Evolutionary conservation across 2,329 filamentous ascomycete species (phyloP).

Genomic region (Passalora sequoiae): DNA sequence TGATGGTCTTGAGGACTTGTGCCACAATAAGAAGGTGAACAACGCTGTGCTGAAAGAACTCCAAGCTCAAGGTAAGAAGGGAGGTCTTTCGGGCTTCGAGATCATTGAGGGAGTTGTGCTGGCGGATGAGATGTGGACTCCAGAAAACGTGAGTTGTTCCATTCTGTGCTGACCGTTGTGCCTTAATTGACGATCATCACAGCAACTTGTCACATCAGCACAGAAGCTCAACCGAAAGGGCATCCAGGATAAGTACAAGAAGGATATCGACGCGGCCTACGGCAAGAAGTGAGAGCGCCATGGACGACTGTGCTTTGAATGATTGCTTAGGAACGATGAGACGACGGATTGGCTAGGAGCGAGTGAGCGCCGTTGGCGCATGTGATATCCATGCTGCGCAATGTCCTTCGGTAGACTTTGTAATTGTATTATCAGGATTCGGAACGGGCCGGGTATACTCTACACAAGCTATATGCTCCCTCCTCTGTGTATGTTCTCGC

Average conservation of each 20-base stretch:
- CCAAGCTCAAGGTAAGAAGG: conserved; percentile 58
- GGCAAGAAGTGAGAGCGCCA: too few species aligned
- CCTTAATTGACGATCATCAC: conserved; percentile 6
- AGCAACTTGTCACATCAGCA: conserved; percentile 49
- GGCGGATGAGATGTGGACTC: conserved; percentile 82
- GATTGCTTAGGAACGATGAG: too few species aligned
- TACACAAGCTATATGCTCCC: too few species aligned
- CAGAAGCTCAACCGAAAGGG: conserved; percentile 50
- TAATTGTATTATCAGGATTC: too few species aligned
- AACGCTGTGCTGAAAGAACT: conserved; percentile 65
- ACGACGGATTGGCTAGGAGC: too few species aligned
- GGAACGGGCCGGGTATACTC: too few species aligned
- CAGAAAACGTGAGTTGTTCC: conserved; percentile 62
- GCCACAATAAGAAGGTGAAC: conserved; percentile 62
- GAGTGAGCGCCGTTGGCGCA: too few species aligned
- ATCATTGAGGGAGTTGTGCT: conserved; percentile 71
- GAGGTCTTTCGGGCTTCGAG: conserved; percentile 66
- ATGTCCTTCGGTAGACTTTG: too few species aligned
- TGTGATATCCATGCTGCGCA: too few species aligned
- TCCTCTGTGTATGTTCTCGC: too few species aligned
- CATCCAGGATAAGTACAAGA: conserved; percentile 48
- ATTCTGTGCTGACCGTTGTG: not conserved
- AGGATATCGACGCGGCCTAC: conserved; percentile 48
- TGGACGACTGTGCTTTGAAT: too few species aligned
- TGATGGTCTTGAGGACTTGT: conserved; percentile 58